Percentiles rank a stretch among this genome's conserved stretches.
Conservation (phyloP, 306 rosid species). For the Cyamopsis tetragonoloba region DNA sequence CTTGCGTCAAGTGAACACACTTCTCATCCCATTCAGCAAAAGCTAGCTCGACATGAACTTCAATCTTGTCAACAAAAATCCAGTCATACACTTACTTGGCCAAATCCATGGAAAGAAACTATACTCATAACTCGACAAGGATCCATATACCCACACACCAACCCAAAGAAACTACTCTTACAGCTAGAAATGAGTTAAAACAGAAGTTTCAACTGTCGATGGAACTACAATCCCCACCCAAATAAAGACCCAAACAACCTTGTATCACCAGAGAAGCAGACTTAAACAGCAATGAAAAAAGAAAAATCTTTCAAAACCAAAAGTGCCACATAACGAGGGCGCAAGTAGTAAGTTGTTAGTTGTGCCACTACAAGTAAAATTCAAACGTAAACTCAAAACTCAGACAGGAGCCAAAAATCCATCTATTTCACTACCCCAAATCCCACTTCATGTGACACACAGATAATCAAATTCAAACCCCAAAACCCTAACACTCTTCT, state of each 20-base stretch:
- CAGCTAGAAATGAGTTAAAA: too few species aligned
- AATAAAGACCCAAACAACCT: not conserved
- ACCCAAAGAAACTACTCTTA: too few species aligned
- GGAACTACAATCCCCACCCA: not conserved
- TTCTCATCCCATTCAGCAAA: too few species aligned
- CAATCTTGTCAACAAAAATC: too few species aligned
- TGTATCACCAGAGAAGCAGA: too few species aligned
- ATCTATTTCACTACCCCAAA: not conserved
- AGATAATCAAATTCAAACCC: not conserved
- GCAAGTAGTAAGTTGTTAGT: not conserved
- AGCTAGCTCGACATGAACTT: too few species aligned
- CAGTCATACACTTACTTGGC: slow-evolving; percentile 10
- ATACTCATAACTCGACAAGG: not conserved
- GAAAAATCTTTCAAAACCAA: not conserved
- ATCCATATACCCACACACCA: not conserved
- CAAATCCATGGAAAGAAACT: slow-evolving; percentile 1
- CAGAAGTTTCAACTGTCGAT: not conserved
- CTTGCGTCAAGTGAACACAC: too few species aligned
- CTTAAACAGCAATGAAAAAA: too few species aligned
- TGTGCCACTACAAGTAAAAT: not conserved
- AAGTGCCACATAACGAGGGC: not conserved
- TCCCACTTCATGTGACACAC: slow-evolving; percentile 12
- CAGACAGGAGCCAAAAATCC: not conserved
- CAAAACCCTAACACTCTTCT: slow-evolving; percentile 3
- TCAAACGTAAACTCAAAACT: not conserved